Conservation (phyloP, 2,329 filamentous ascomycete species). For the Lecanicillium sp. region DNA sequence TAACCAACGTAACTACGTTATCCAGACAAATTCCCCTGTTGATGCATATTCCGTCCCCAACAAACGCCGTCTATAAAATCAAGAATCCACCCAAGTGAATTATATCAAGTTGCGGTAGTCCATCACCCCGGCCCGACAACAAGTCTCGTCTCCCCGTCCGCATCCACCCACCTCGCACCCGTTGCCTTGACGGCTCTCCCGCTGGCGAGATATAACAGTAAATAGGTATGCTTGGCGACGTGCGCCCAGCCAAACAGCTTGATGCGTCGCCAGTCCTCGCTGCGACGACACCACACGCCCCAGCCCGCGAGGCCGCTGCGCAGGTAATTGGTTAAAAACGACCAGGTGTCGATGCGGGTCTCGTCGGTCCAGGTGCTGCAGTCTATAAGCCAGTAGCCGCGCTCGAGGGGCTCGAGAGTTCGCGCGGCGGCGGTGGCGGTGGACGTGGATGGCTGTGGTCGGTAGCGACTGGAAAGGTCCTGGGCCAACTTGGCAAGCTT, state of each 20-base stretch:
- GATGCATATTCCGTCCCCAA: too few species aligned
- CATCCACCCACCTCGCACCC: constrained; percentile 60
- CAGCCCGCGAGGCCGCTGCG: constrained; percentile 54
- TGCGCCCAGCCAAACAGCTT: constrained; percentile 74
- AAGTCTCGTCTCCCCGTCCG: constrained; percentile 43
- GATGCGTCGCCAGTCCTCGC: constrained; percentile 37
- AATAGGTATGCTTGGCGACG: constrained; percentile 63
- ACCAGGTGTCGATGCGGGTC: constrained; percentile 50
- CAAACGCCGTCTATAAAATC: too few species aligned
- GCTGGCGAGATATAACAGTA: constrained; percentile 68
- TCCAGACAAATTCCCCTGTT: too few species aligned
- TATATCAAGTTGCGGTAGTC: too few species aligned
- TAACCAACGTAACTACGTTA: too few species aligned
- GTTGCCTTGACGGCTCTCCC: constrained; percentile 51
- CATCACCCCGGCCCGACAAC: constrained; percentile 29
- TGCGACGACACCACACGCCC: constrained; percentile 53
- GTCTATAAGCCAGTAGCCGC: constrained; percentile 70
- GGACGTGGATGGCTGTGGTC: constrained; percentile 24
- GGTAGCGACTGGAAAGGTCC: constrained; percentile 44
- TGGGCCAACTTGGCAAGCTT: constrained; percentile 44
- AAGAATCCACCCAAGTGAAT: too few species aligned
- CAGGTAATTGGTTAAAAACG: constrained; percentile 53
- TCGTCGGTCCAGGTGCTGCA: constrained; percentile 44
- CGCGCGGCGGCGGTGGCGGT: constrained; percentile 12
- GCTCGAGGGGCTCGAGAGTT: constrained; percentile 48